Evolutionary conservation across 495 filamentous ascomycete species (phyloP).

Genomic region (Glonium stellatum): DNA sequence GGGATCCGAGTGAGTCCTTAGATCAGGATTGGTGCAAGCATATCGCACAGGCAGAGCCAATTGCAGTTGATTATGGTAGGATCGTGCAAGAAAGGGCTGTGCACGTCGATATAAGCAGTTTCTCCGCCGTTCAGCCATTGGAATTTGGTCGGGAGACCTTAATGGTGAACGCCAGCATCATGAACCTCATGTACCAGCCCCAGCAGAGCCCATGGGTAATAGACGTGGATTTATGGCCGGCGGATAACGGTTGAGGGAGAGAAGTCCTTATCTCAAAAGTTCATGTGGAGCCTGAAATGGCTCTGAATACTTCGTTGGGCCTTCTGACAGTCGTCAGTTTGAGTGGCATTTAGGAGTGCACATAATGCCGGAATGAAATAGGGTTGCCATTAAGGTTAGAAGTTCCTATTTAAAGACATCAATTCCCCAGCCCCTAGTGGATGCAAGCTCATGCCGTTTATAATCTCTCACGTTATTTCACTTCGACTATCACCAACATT

Average conservation of each 20-base stretch:
- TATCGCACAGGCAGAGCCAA: conserved; percentile 34
- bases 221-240: conserved; percentile 48
- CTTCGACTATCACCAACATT: too few species aligned
- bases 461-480: too few species aligned
- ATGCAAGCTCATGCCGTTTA: too few species aligned
- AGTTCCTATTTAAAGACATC: too few species aligned
- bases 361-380: too few species aligned
- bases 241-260: background rate
- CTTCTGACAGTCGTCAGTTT: too few species aligned
- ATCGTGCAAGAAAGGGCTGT: conserved; percentile 41
- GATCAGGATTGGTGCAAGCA: conserved; percentile 20
- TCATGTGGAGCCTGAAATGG: too few species aligned
- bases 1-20: conserved; percentile 32
- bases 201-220: conserved; percentile 57
- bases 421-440: too few species aligned
- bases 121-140: conserved; percentile 32
- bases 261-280: too few species aligned
- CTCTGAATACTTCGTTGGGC: too few species aligned
- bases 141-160: conserved; percentile 52
- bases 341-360: too few species aligned
- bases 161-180: conserved; percentile 66
- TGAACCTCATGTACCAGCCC: conserved; percentile 44
- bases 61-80: conserved; percentile 37
- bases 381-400: too few species aligned
- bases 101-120: conserved; percentile 40